phyloP scores from a whole-genome alignment of 2,329 filamentous ascomycete species.

The Ascochyta viciae-villosae region DNA sequence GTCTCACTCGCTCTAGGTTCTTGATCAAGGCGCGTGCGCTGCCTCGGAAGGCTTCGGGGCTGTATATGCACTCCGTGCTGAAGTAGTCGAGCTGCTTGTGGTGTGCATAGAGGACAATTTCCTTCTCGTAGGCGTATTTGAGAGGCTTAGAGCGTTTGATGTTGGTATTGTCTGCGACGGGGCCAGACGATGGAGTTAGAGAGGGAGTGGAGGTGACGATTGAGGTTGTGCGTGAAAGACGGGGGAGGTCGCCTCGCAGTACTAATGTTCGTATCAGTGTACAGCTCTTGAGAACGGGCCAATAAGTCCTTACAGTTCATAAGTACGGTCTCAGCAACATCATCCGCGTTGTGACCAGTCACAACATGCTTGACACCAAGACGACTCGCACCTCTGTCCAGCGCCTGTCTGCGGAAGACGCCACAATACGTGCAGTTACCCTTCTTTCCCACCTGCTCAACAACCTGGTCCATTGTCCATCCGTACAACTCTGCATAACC shows the following conservation, averaged over 20 bases:
- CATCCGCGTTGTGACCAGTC: slow-evolving; percentile 96
- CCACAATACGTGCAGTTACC: slow-evolving; percentile 99
- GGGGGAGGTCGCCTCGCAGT: slow-evolving; percentile 85
- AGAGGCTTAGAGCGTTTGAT: slow-evolving; percentile 96
- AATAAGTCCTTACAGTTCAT: slow-evolving; percentile 72
- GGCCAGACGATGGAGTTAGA: slow-evolving; percentile 14
- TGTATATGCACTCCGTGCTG: slow-evolving; percentile 98
- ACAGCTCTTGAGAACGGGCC: not conserved
- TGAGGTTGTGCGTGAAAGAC: slow-evolving; percentile 85
- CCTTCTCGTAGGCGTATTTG: slow-evolving; percentile 98
- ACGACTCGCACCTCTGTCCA: slow-evolving; percentile 89
- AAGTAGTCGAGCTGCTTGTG: slow-evolving; percentile 98
- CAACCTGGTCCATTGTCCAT: slow-evolving; percentile 99
- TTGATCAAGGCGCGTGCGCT: slow-evolving; percentile 93
- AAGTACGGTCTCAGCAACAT: slow-evolving; percentile 94
- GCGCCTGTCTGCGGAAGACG: slow-evolving; percentile 90
- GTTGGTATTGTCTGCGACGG: slow-evolving; percentile 72
- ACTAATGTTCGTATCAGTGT: slow-evolving; percentile 52
- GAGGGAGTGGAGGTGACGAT: slow-evolving; percentile 72
- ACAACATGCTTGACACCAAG: slow-evolving; percentile 91
- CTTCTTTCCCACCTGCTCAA: slow-evolving; percentile 95
- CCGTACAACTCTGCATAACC: slow-evolving; percentile 94
- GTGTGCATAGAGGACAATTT: slow-evolving; percentile 96
- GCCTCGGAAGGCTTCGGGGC: slow-evolving; percentile 93
- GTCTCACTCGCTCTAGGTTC: slow-evolving; percentile 89